Base-by-base conservation (phyloP, 495 filamentous ascomycete genomes). In the Antarctomyces pellizariae region DNA sequence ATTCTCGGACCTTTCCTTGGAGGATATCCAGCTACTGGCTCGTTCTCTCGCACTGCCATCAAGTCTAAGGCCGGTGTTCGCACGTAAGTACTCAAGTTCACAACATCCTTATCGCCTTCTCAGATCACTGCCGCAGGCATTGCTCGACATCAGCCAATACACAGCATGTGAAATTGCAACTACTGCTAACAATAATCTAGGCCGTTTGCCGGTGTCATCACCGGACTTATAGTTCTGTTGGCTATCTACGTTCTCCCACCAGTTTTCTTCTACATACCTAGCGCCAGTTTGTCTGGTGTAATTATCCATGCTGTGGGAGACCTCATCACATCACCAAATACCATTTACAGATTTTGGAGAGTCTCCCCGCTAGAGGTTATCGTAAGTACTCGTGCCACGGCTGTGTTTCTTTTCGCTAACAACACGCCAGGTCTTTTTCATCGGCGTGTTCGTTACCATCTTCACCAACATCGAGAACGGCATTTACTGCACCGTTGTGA, bases 301-400 rank as follows among this genome's bases (percentile, higher is more conserved):
- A 97, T 97, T 37, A 95, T 97, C 43, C 86, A 97, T 43, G 86
- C 89, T 12, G 86, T 97, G 13, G 78, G 79, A 31, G 86, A 97
- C 39, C 48, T 97, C 25, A 84, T 97, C 49, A 93, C 89, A 0
- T 67, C 84, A 2, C 86, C 89, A 4, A 84, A 91, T 43, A 80
- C 75, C 1, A 59, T 95, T 4, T 95, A 93, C 49, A 75, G 86
- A 44, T 97, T 97, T 56, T 97, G 89, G 86, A 57, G 70, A 5
- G 73, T 92, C 7, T 82, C 76, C 4, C 86, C 89, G 0, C 41
- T 95, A 2, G 86, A 97, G 42, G 75, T 80, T 1, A 27, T 83
- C n/a, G n/a, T n/a, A n/a, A n/a, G n/a, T n/a, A n/a, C n/a, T n/a
- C n/a, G n/a, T n/a, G n/a, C n/a, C n/a, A n/a, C n/a, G n/a, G n/a